Conservation (phyloP, 768 basidiomycete species). For the Rhodotorula graminis region DNA sequence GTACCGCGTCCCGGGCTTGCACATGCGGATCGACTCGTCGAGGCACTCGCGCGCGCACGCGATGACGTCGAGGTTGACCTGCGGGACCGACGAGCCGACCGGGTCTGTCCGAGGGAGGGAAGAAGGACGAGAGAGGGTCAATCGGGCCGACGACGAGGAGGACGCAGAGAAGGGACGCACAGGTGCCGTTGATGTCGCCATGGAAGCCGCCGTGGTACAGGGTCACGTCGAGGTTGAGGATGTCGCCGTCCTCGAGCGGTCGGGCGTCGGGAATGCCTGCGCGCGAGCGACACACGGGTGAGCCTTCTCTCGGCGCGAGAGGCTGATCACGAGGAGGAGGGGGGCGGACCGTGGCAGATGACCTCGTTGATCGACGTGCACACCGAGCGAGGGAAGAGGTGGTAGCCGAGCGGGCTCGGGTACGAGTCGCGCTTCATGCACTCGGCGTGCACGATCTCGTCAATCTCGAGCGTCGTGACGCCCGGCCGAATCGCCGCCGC, state of each 20-base stretch:
- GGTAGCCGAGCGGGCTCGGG: slow-evolving; percentile 89
- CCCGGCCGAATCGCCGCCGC: slow-evolving; percentile 82
- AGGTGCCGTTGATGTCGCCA: slow-evolving; percentile 57
- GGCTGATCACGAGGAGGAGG: too few relatives aligned
- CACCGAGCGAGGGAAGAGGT: slow-evolving; percentile 85
- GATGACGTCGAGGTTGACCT: slow-evolving; percentile 76
- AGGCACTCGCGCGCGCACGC: slow-evolving; percentile 73
- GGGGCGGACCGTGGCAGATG: slow-evolving; percentile 74
- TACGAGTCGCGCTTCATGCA: slow-evolving; percentile 85
- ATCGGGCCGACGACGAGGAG: too few relatives aligned
- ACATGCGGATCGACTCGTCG: slow-evolving; percentile 82
- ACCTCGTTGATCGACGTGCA: slow-evolving; percentile 94
- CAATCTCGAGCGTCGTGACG: slow-evolving; percentile 90
- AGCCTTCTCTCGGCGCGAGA: too few relatives aligned
- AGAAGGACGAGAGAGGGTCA: slow-evolving; percentile 48
- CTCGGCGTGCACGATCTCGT: slow-evolving; percentile 87
- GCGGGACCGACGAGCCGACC: slow-evolving; percentile 52
- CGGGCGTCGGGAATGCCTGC: slow-evolving; percentile 48
- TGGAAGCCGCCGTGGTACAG: slow-evolving; percentile 82
- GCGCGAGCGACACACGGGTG: accelerated
- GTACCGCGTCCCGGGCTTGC: slow-evolving; percentile 88
- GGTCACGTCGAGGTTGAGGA: slow-evolving; percentile 86
- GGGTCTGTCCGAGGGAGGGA: slow-evolving; percentile 19
- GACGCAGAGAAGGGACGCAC: neutral
- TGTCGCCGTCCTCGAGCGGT: slow-evolving; percentile 83